phyloP scores from a whole-genome alignment of 2,329 filamentous ascomycete genomes.

The Xylaria sp. region DNA sequence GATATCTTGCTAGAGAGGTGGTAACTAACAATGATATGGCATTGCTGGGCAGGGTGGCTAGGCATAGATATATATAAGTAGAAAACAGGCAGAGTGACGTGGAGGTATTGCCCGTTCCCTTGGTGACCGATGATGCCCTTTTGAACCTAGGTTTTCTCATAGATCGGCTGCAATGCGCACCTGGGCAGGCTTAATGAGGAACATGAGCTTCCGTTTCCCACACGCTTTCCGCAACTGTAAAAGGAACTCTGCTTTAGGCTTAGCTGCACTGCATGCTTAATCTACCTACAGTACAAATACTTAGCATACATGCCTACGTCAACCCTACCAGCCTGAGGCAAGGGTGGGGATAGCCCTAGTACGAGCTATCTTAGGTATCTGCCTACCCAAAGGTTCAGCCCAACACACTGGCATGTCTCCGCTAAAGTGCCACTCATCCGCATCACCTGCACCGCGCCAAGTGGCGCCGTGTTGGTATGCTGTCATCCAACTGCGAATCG shows the following conservation, averaged over 20 bases:
- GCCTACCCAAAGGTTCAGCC: neutral
- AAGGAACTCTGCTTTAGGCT: too few species aligned
- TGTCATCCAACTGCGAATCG: neutral
- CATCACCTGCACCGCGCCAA: slow-evolving; percentile 17
- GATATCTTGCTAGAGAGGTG: neutral
- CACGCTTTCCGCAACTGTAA: too few species aligned
- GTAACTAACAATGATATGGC: neutral
- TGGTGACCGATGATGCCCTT: slow-evolving; percentile 12
- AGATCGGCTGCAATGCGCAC: too few species aligned
- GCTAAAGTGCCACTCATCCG: slow-evolving; percentile 4
- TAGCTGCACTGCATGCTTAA: too few species aligned
- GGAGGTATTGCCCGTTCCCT: neutral
- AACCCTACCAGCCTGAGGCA: too few species aligned
- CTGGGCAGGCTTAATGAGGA: too few species aligned
- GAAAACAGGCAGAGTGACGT: neutral
- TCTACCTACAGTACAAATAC: too few species aligned
- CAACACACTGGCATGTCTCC: slow-evolving; percentile 15
- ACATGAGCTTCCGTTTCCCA: too few species aligned
- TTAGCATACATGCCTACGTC: too few species aligned
- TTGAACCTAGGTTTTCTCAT: too few species aligned
- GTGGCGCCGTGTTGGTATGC: slow-evolving; percentile 16
- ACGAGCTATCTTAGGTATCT: too few species aligned
- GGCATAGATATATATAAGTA: neutral
- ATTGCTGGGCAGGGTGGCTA: slow-evolving; percentile 3
- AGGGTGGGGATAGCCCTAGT: too few species aligned